Base-by-base conservation (phyloP, 371 early-diverging fungal genomes). In the Lichtheimia hyalospora region DNA sequence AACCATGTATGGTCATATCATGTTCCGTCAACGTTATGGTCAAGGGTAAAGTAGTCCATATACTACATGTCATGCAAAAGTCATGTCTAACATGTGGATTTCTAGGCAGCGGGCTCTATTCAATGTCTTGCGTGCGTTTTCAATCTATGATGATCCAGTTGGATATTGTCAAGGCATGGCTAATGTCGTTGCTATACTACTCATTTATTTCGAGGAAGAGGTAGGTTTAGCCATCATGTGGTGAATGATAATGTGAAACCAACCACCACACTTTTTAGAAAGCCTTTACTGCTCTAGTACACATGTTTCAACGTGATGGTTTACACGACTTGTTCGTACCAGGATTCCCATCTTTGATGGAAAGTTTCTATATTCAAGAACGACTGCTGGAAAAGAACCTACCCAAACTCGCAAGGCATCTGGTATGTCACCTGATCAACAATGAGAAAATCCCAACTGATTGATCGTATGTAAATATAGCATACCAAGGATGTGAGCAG, bases 121-220 rank as follows among this genome's bases (percentile, higher is more conserved):
- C 66, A 89, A 90, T 60, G 91, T 97, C 3, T 74, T 95, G 53
- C 89, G 92, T 40, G 94, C 95, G 4, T 96, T 94, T 69, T 84
- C 93, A 10, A 74, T 87, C 58, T 93, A 89, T 57, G 96, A 97
- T 73, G 60, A 77, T n/a, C 91, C 90, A 58, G 91, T 96, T 20
- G 97, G 98, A 5, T 93, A 97, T 69, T 97, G 97, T 67, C 97
- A 97, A 81, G 97, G 96, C 5, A 89, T 97, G 78, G 84, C 95
- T 5, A 96, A 92, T 64, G 80, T 97, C 13, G 94, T 84, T 0
- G 95, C 94, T 0, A 90, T 93, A 6, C 70, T 97, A 70, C 74
- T 97, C 57, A 80, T 93, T 64, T 93, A 93, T 70, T 95, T 91
- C 84, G 91, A 94, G 50, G 96, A 94, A 61, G 97, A 95, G 82